phyloP scores from a whole-genome alignment of 495 filamentous ascomycete species.

The Podospora australis region DNA sequence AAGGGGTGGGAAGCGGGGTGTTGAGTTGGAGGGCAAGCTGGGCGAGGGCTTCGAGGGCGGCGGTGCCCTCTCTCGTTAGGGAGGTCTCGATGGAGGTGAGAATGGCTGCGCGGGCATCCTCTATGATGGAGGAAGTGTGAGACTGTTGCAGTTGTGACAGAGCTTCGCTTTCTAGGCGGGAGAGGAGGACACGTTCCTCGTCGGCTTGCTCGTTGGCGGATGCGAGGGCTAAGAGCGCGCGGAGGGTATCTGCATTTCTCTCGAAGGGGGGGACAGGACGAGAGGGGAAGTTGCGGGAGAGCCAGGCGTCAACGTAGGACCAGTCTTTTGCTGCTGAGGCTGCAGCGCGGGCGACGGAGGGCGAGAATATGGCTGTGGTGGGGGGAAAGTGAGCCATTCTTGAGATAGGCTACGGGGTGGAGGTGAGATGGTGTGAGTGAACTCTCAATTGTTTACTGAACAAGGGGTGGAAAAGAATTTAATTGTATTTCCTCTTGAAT shows the following conservation, averaged over 20 bases:
- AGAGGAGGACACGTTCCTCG: conserved; percentile 58
- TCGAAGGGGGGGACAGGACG: conserved; percentile 59
- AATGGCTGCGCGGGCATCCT: conserved; percentile 35
- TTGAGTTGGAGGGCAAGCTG: conserved; percentile 26
- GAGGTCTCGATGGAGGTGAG: conserved; percentile 26
- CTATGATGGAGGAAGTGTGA: conserved; percentile 3
- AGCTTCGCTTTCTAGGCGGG: conserved; percentile 53
- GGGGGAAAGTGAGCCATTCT: conserved; percentile 50
- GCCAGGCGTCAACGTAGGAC: conserved; percentile 80
- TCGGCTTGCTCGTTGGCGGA: conserved; percentile 75
- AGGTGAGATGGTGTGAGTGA: background rate
- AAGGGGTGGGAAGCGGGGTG: conserved; percentile 26
- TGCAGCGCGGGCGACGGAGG: conserved; percentile 59
- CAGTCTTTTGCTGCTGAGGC: conserved; percentile 71
- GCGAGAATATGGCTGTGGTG: conserved; percentile 59
- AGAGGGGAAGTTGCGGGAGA: conserved; percentile 53
- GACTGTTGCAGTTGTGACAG: conserved; percentile 39
- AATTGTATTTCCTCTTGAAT: no score
- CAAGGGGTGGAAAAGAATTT: no score
- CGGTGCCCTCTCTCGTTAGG: conserved; percentile 39
- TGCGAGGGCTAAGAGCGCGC: conserved; percentile 66
- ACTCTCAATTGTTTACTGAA: background rate
- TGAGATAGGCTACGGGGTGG: background rate
- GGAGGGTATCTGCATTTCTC: conserved; percentile 76
- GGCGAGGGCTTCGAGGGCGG: conserved; percentile 39